phyloP scores from a whole-genome alignment of 2,329 filamentous ascomycete species.

The Ilyonectria robusta region DNA sequence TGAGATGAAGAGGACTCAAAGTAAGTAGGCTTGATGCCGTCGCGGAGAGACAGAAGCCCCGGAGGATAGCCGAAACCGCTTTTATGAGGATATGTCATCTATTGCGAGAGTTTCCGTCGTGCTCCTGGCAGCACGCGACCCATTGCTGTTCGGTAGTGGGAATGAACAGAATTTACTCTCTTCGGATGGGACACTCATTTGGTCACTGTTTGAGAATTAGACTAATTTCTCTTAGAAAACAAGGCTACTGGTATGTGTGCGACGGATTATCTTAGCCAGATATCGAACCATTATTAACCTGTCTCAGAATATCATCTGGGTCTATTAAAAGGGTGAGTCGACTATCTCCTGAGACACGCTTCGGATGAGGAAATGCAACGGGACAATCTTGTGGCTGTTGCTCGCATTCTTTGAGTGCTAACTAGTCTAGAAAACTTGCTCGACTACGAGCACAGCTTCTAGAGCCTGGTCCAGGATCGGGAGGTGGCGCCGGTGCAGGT shows the following conservation, averaged over 20 bases:
- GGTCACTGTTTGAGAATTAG: conserved; percentile 8
- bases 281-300: conserved; percentile 35
- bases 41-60: background rate
- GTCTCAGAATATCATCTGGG: conserved; percentile 94
- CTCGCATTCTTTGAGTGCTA: background rate
- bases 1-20: conserved; percentile 99
- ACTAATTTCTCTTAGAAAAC: conserved; percentile 78
- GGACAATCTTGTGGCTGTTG: background rate
- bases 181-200: background rate
- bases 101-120: background rate
- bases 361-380: background rate
- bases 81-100: background rate
- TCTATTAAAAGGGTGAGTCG: conserved; percentile 89
- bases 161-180: conserved; percentile 1
- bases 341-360: background rate
- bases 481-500: conserved; percentile 83
- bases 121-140: background rate
- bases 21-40: conserved; percentile 67
- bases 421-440: conserved; percentile 84
- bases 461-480: conserved; percentile 86
- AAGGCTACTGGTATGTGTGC: conserved; percentile 90
- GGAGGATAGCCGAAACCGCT: too few relatives aligned
- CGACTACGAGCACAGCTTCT: conserved; percentile 94
- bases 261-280: conserved; percentile 4
- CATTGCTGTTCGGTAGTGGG: background rate